A percentile compares a stretch with the other conserved stretches of the same genome.
These are phyloP conservation scores for Colletotrichum tabaci DNA, from an alignment of 2,329 filamentous ascomycete species.

Conservation along the genomic window DNA sequence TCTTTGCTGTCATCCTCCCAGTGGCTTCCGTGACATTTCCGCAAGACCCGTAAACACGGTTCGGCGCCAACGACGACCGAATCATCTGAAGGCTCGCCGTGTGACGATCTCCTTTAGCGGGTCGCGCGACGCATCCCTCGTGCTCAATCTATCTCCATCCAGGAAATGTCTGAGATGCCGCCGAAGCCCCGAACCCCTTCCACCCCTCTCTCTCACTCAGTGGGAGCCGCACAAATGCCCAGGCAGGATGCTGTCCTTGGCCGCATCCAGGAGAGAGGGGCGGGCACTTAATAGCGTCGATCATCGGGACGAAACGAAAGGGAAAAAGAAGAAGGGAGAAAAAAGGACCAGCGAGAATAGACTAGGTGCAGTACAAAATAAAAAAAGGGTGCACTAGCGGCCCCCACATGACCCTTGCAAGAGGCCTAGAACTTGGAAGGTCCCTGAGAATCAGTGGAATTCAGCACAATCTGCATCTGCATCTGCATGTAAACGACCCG, in stretches of 20 bases:
- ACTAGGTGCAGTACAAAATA: too few relatives aligned
- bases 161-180: background rate
- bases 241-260: slow-evolving; percentile 7
- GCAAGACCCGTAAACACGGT: slow-evolving; percentile 17
- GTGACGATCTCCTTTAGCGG: slow-evolving; percentile 30
- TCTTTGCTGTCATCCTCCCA: background rate
- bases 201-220: background rate
- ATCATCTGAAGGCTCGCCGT: slow-evolving; percentile 6
- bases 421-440: slow-evolving; percentile 14
- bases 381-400: background rate
- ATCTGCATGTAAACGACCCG: slow-evolving; percentile 6
- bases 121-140: background rate
- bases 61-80: slow-evolving; percentile 1
- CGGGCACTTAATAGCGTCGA: slow-evolving; percentile 24
- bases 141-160: background rate
- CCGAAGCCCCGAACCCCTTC: slow-evolving; percentile 19
- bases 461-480: background rate
- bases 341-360: too few relatives aligned
- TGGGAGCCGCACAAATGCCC: background rate
- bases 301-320: slow-evolving; percentile 25
- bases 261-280: background rate
- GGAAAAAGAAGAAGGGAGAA: slow-evolving; percentile 3
- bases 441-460: slow-evolving; percentile 20
- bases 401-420: slow-evolving; percentile 3
- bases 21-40: background rate